Evolutionary conservation across 768 basidiomycete species (phyloP), one percentile per base, ranked within the genome.

Genomic region (Suillus sp.): DNA sequence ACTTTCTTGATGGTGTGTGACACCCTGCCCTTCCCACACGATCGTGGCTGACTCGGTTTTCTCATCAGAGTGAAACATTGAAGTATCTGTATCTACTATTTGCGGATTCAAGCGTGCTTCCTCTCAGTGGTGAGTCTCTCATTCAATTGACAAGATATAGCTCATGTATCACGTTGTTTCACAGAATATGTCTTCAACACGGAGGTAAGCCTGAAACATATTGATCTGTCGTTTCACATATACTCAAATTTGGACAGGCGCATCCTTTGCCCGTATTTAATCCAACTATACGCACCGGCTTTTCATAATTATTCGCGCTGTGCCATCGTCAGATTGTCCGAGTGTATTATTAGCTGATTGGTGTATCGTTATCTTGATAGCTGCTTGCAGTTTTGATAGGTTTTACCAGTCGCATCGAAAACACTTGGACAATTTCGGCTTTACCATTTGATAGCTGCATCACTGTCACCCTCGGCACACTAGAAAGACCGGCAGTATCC

Each of bases 11-110:
- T 97, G 82, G 92, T 92, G 63, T 47, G 87, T 75, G 27, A 10
- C 38, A 32, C 57, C 59, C 22, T 48, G 51, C 30, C 20, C 22
- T 32, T 43, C 20, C 50, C 30, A 34, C 37, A 37, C 40, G 34
- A 4, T 38, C 43, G 10, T 1, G 16, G 14, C 16, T 2, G 34
- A 20, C 61, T 34, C 9, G 50, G 43, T 18, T 27, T n/a, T 57
- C 59, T 42, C 45, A 57, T 40, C 71, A 93, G 93, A 90, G 91
- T 68, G 93, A 95, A 75, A 95, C 93, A 7, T 76, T 95, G 64
- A 95, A 98, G 75, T 97, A 97, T 76, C 81, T 99, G 25, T 97
- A 90, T 74, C 75, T 96, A 66, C 77, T 97, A 4, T 99, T 96
- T 73, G 85, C 88, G 61, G 92, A 93, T 69, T 81, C 83, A 8